Conservation (phyloP, 2,329 filamentous ascomycete genomes). For the Ophiostoma fasciatum region DNA sequence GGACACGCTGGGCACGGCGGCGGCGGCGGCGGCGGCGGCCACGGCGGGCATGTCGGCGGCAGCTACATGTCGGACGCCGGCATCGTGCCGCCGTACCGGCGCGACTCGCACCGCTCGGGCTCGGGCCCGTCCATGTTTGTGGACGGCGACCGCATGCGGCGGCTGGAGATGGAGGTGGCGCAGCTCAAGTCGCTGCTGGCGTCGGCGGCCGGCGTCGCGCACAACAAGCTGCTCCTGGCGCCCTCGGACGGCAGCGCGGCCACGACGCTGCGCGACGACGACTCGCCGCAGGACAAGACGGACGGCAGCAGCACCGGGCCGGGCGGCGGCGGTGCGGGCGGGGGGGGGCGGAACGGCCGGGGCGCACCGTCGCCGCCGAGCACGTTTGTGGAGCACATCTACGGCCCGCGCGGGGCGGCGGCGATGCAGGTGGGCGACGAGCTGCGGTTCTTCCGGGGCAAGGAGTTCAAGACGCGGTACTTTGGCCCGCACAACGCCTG, state of each 20-base stretch:
- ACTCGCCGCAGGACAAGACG: constrained; percentile 12
- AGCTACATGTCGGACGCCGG: constrained; percentile 14
- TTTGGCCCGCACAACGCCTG: constrained; percentile 46
- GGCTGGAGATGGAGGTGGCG: constrained; percentile 42
- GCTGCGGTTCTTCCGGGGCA: constrained; percentile 41
- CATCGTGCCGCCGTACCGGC: constrained; percentile 18
- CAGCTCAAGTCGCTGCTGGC: constrained; percentile 38
- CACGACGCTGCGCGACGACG: constrained; percentile 12
- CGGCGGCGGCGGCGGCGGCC: background rate
- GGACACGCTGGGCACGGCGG: no score
- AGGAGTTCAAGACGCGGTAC: constrained; percentile 45
- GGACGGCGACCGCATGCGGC: constrained; percentile 43
- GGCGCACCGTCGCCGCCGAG: constrained; percentile 10
- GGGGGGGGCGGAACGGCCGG: constrained; percentile 11
- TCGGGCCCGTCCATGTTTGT: constrained; percentile 1
- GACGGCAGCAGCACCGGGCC: constrained; percentile 8
- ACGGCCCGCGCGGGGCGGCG: constrained; percentile 25
- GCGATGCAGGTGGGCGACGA: constrained; percentile 23
- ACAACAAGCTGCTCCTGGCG: constrained; percentile 1
- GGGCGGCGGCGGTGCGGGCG: no score
- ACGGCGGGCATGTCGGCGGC: constrained; percentile 1
- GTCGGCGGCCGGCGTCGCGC: constrained; percentile 2
- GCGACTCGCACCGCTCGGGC: constrained; percentile 17
- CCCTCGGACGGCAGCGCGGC: constrained; percentile 14
- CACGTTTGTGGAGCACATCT: constrained; percentile 17